These are phyloP conservation scores for Fusarium haematococcum DNA, from an alignment of 2,329 filamentous ascomycete genomes.

Conservation along the genomic window DNA sequence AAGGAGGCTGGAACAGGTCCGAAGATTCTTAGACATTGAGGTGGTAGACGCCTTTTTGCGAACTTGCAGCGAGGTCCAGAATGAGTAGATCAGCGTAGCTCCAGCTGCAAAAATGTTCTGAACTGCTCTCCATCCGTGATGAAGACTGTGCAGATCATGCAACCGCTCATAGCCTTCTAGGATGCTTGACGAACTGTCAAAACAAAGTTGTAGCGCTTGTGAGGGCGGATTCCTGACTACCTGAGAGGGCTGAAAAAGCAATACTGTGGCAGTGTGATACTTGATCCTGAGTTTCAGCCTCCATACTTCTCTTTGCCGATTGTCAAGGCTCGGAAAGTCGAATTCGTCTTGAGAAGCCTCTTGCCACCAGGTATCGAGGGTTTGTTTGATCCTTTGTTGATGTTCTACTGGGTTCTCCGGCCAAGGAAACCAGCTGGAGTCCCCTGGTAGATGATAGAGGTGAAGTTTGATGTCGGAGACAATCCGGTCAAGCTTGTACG, in stretches of 20 bases:
- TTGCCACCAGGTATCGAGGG: constrained; percentile 26
- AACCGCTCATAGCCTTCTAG: constrained; percentile 47
- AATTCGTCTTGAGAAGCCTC: constrained; percentile 2
- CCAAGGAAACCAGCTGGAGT: constrained; percentile 27
- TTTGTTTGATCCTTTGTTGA: constrained; percentile 25
- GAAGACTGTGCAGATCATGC: constrained; percentile 46
- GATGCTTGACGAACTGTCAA: constrained; percentile 41
- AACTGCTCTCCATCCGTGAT: constrained; percentile 51
- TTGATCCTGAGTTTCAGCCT: constrained; percentile 45
- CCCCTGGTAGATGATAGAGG: constrained; percentile 38
- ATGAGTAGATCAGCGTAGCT: constrained; percentile 53
- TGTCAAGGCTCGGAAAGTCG: constrained; percentile 9
- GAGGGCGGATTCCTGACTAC: constrained; percentile 45
- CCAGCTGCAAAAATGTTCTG: constrained; percentile 54
- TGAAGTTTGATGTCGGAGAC: constrained; percentile 41
- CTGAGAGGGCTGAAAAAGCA: constrained; percentile 53
- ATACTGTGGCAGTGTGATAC: constrained; percentile 49
- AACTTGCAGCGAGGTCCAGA: constrained; percentile 48
- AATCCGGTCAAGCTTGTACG: constrained; percentile 43
- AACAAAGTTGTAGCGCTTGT: constrained; percentile 47
- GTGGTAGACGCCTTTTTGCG: constrained; percentile 36
- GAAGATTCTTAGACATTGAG: constrained; percentile 34
- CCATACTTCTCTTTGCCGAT: constrained; percentile 20
- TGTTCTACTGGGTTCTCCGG: constrained; percentile 6
- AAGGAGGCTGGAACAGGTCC: constrained; percentile 51